Evolutionary conservation across 2,329 filamentous ascomycete genomes (phyloP).

Genomic region (Diaporthe amygdali): DNA sequence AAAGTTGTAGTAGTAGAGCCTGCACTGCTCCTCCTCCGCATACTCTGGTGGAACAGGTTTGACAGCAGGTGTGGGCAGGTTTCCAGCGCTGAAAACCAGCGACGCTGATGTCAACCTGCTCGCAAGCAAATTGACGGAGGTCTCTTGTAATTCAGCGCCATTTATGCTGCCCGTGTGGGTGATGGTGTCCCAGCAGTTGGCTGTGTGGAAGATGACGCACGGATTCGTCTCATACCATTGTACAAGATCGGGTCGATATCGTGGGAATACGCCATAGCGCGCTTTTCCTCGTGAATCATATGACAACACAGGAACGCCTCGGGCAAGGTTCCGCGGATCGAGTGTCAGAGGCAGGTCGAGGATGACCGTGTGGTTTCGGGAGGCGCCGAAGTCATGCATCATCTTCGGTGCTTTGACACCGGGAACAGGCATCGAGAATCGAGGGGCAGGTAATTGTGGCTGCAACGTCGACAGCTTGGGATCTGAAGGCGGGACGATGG

Average conservation of each 20-base stretch:
- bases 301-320: slow-evolving; percentile 59
- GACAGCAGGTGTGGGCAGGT: slow-evolving; percentile 59
- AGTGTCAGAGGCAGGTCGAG: slow-evolving; percentile 72
- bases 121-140: slow-evolving; percentile 65
- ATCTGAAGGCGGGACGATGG: slow-evolving; percentile 39
- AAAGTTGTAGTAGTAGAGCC: slow-evolving; percentile 73
- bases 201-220: slow-evolving; percentile 75
- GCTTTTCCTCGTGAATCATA: slow-evolving; percentile 64
- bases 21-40: slow-evolving; percentile 68
- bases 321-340: slow-evolving; percentile 65
- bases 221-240: slow-evolving; percentile 72
- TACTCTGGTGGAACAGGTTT: slow-evolving; percentile 41
- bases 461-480: neutral
- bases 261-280: slow-evolving; percentile 72
- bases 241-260: slow-evolving; percentile 60
- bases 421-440: slow-evolving; percentile 60
- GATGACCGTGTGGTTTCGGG: slow-evolving; percentile 65
- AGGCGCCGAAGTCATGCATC: slow-evolving; percentile 80
- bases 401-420: slow-evolving; percentile 70
- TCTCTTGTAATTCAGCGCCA: slow-evolving; percentile 37
- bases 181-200: slow-evolving; percentile 68
- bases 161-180: slow-evolving; percentile 4
- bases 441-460: slow-evolving; percentile 28
- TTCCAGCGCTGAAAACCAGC: slow-evolving; percentile 68
- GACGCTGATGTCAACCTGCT: slow-evolving; percentile 71